phyloP scores from a whole-genome alignment of 2,329 filamentous ascomycete species.

The Xylariales sp. region DNA sequence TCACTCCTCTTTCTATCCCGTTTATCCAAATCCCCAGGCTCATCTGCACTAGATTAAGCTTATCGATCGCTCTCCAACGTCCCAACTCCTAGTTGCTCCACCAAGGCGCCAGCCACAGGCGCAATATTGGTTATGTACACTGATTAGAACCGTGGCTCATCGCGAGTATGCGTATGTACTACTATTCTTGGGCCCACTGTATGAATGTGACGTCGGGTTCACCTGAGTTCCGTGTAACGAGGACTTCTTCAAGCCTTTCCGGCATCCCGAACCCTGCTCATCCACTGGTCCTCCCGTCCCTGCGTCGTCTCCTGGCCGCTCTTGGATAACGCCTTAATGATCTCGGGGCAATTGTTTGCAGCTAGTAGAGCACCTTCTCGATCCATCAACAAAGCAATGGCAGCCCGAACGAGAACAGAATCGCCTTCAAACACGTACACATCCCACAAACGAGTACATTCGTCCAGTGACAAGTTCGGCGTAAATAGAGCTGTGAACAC shows the following conservation, averaged over 20 bases:
- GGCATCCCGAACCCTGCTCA: conserved; percentile 19
- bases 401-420: conserved; percentile 63
- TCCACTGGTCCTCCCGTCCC: conserved; percentile 23
- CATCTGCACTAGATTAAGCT: conserved; percentile 8
- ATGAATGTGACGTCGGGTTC: no score
- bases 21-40: conserved; percentile 1
- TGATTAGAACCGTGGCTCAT: no score
- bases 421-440: conserved; percentile 82
- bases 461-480: conserved; percentile 58
- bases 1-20: conserved; percentile 2
- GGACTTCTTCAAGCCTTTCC: conserved; percentile 17
- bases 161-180: no score
- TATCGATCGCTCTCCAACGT: no score
- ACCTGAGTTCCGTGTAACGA: no score
- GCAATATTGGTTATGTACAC: neutral
- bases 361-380: conserved; percentile 48
- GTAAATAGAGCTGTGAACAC: conserved; percentile 65
- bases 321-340: conserved; percentile 32
- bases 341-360: conserved; percentile 38
- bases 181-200: no score
- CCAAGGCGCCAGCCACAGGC: neutral
- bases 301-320: conserved; percentile 17
- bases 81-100: no score
- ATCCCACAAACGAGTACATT: conserved; percentile 72
- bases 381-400: conserved; percentile 59